Evolutionary conservation across 345 rosid genomes (phyloP).

Genomic region (Brassica incana): DNA sequence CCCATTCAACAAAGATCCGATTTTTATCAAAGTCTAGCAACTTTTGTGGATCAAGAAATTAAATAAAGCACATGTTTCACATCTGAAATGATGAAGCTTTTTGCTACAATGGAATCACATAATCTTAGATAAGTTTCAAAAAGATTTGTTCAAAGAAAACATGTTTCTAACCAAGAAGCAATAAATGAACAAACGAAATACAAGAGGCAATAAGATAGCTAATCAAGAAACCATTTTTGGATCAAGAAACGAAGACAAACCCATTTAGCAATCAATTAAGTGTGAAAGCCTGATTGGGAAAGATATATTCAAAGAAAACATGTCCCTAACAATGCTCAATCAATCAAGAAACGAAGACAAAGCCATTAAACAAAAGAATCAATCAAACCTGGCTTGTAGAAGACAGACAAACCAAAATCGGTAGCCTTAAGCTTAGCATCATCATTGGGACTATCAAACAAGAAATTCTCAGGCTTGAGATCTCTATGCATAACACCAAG

Average conservation of each 20-base stretch:
- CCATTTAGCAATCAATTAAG: not conserved
- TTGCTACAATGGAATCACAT: not conserved
- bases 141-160: not conserved
- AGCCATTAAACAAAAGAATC: not conserved
- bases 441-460: slow-evolving; percentile 68
- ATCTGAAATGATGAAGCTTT: not conserved
- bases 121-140: not conserved
- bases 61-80: not conserved
- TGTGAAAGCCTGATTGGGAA: too few species aligned
- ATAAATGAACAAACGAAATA: slow-evolving; percentile 1
- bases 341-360: not conserved
- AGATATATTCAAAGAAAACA: too few species aligned
- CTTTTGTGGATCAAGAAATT: not conserved
- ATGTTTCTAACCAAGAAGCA: not conserved
- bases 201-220: not conserved
- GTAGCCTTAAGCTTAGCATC: slow-evolving; percentile 89
- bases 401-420: slow-evolving; percentile 88
- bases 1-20: not conserved
- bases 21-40: not conserved
- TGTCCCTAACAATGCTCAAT: too few species aligned
- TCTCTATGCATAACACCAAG: slow-evolving; percentile 98
- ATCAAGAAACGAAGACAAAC: slow-evolving; percentile 9
- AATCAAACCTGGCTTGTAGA: slow-evolving; percentile 85
- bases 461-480: slow-evolving; percentile 97
- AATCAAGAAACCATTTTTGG: not conserved